These are phyloP conservation scores for Themeda triandra DNA, from an alignment of 176 grass and related monocot genomes.

Conservation along the genomic window DNA sequence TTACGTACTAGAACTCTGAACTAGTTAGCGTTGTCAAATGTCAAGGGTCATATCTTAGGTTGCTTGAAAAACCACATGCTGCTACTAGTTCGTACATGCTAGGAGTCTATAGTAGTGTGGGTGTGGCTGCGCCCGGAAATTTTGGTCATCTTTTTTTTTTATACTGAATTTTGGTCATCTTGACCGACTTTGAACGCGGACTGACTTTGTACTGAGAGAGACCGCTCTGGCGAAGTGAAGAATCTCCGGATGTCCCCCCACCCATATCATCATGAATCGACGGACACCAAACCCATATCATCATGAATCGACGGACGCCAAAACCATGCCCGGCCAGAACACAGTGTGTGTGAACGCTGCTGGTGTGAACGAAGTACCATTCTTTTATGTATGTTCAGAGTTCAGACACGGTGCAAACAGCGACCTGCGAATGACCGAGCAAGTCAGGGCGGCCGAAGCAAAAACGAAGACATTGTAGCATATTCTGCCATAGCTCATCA, in stretches of 20 bases:
- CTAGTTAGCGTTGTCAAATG: neutral
- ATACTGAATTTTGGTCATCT: conserved; percentile 32
- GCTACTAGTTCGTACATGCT: neutral
- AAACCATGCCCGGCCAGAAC: neutral
- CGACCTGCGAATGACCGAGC: too few relatives aligned
- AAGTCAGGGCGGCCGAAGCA: too few relatives aligned
- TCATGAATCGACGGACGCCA: neutral
- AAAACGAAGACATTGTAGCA: too few relatives aligned
- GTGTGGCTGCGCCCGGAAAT: neutral
- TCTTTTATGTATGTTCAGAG: neutral
- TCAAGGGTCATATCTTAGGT: neutral
- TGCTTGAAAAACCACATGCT: neutral
- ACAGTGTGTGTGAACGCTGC: neutral
- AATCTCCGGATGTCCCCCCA: neutral
- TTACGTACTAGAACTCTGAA: too few relatives aligned
- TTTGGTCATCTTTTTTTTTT: conserved; percentile 44
- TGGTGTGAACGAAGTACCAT: too few relatives aligned
- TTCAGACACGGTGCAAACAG: neutral
- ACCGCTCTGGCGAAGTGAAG: neutral
- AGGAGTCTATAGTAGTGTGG: neutral
- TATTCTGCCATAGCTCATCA: too few relatives aligned
- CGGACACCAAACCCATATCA: neutral
- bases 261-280: neutral
- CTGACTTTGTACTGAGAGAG: neutral
- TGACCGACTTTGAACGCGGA: conserved; percentile 40